A percentile compares a stretch with the other conserved stretches of the same genome.
These are phyloP conservation scores for Fusarium globosum DNA, from an alignment of 2,329 filamentous ascomycete genomes.

Conservation along the genomic window DNA sequence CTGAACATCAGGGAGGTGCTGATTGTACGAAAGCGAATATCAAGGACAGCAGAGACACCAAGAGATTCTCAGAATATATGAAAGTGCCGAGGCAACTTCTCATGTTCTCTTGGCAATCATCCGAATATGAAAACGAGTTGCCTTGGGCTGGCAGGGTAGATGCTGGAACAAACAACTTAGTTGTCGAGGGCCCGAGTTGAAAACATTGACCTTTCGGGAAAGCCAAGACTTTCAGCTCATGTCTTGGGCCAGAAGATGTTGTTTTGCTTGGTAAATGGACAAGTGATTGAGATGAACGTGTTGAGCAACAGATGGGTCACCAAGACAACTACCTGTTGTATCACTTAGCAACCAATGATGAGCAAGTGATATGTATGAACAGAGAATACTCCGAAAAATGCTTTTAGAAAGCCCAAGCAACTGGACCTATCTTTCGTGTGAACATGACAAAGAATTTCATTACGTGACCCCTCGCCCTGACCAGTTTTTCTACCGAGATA, in stretches of 20 bases:
- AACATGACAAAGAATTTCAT: constrained; percentile 48
- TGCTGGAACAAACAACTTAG: not conserved
- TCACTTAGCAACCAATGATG: not conserved
- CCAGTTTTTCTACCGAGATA: constrained; percentile 50
- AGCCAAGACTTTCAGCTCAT: not conserved
- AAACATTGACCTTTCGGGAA: no score
- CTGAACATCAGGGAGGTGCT: not conserved
- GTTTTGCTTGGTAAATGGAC: no score
- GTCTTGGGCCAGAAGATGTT: not conserved
- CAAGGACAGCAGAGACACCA: not conserved
- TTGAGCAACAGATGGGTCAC: not conserved
- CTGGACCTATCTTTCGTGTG: constrained; percentile 37
- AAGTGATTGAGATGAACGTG: no score
- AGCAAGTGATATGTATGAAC: constrained; percentile 5
- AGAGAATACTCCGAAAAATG: constrained; percentile 32
- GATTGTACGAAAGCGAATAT: not conserved
- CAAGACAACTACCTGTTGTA: not conserved
- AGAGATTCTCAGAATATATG: not conserved
- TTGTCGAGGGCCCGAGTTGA: not conserved
- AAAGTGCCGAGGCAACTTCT: not conserved
- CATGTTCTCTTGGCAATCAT: not conserved
- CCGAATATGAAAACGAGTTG: not conserved
- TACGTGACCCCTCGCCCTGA: constrained; percentile 49
- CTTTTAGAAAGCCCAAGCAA: constrained; percentile 38
- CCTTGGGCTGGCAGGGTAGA: not conserved